phyloP scores from a whole-genome alignment of 306 rosid genomes.

The Abrus precatorius region DNA sequence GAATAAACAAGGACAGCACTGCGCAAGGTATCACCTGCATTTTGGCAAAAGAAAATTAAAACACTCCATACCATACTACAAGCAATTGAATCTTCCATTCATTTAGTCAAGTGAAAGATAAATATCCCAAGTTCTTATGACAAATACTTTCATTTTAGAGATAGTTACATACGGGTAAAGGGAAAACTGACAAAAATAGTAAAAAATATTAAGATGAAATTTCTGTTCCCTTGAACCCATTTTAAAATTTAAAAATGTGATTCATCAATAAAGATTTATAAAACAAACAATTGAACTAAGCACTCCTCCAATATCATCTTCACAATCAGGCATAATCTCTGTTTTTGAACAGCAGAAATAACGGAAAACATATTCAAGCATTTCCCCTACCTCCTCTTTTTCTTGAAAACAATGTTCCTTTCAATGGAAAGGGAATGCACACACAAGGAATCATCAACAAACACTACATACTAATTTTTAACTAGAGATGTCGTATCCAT shows the following conservation, averaged over 20 bases:
- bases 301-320: conserved; percentile 24
- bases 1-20: conserved; percentile 62
- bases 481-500: neutral
- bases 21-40: conserved; percentile 75
- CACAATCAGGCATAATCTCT: conserved; percentile 16
- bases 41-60: conserved; percentile 34
- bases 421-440: neutral
- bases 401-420: neutral
- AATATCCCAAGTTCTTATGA: neutral
- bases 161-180: neutral
- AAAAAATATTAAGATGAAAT: neutral
- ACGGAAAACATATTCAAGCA: conserved; percentile 4
- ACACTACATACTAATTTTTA: neutral
- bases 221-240: neutral
- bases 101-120: neutral
- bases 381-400: neutral
- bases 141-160: neutral
- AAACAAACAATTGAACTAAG: neutral
- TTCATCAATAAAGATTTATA: neutral
- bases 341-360: conserved; percentile 21
- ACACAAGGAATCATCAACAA: conserved; percentile 1
- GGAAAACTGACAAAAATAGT: neutral
- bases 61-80: neutral
- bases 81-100: conserved; percentile 36
- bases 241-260: conserved; percentile 22